Conservation (phyloP, 2,329 filamentous ascomycete species). For the Teratosphaeria destructans region DNA sequence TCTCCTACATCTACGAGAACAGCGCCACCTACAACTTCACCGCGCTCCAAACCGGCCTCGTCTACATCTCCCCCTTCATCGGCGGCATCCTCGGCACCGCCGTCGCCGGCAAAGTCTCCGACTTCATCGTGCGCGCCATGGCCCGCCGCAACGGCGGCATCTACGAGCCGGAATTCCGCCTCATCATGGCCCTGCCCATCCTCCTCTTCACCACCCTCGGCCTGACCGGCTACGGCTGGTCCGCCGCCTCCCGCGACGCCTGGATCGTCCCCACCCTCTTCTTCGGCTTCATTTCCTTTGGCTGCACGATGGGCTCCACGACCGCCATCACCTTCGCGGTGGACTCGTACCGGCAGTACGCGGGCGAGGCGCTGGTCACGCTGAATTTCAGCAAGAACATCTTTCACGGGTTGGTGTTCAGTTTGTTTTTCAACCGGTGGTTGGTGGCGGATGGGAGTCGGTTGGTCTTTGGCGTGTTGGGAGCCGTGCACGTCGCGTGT, state of each 20-base stretch:
- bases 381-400: constrained; percentile 93
- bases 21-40: constrained; percentile 66
- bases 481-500: constrained; percentile 71
- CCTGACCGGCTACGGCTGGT: constrained; percentile 96
- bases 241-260: constrained; percentile 57
- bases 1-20: constrained; percentile 68
- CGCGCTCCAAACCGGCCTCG: constrained; percentile 67
- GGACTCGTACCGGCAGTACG: constrained; percentile 86
- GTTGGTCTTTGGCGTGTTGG: constrained; percentile 70
- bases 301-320: constrained; percentile 79
- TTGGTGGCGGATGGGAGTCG: constrained; percentile 64
- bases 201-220: constrained; percentile 69
- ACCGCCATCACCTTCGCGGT: constrained; percentile 91
- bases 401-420: constrained; percentile 79
- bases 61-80: constrained; percentile 84
- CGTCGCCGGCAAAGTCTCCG: constrained; percentile 78
- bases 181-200: constrained; percentile 79
- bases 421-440: constrained; percentile 81
- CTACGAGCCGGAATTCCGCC: constrained; percentile 87
- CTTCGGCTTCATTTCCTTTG: constrained; percentile 86
- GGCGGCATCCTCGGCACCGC: constrained; percentile 84
- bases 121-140: constrained; percentile 74
- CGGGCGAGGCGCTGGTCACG: constrained; percentile 86
- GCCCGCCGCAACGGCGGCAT: constrained; percentile 78
- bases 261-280: constrained; percentile 94